Base-by-base conservation (phyloP, 2,329 filamentous ascomycete species). In the Geosmithia putterillii region DNA sequence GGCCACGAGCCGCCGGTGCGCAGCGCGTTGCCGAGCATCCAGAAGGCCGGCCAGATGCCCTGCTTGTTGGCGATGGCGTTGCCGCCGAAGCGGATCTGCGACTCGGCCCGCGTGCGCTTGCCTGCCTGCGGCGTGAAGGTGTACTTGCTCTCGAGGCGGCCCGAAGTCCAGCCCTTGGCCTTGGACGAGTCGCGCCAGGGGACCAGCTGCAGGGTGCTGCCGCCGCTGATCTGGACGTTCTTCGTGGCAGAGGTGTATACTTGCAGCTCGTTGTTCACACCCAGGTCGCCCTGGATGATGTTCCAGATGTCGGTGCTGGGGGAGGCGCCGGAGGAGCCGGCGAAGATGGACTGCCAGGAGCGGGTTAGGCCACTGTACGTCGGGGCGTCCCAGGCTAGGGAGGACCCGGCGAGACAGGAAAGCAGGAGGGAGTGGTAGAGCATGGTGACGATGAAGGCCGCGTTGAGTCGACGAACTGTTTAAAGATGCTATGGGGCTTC, bases 11-110 rank as follows among this genome's bases (percentile, higher is more conserved):
- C 9, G 69, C 71, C 42, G 65, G 59, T 19, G 68, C 66, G 44
- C 70, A 59, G n/a, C 63, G 54, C 57, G 54, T 68, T 58, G 36
- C 74, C 73, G 15, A 77, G 61, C 47, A 74, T 60, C 73, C 73
- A 78, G 51, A 76, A 77, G 1, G 74, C 74, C 1, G 74, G 73
- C 74, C 73, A 78, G 42, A 77, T 61, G 4, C 74, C 74, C 49
- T 74, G 63, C 52, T 69, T 66, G 42, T 53, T 53, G 3, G 63
- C 61, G 39, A 51, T 51, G 4, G 55, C 34, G 52, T 61, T 62
- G 46, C 46, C 48, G 38, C 69, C 70, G 46, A 70, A 58, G 41
- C 67, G 64, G 44, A 72, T 59, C 42, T 52, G 53, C n/a, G 63
- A 61, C 47, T 69, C 61, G 19, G 66, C 57, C 40, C 59, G 58